phyloP scores from a whole-genome alignment of 2,329 filamentous ascomycete species.

The Alternaria tenuissima region DNA sequence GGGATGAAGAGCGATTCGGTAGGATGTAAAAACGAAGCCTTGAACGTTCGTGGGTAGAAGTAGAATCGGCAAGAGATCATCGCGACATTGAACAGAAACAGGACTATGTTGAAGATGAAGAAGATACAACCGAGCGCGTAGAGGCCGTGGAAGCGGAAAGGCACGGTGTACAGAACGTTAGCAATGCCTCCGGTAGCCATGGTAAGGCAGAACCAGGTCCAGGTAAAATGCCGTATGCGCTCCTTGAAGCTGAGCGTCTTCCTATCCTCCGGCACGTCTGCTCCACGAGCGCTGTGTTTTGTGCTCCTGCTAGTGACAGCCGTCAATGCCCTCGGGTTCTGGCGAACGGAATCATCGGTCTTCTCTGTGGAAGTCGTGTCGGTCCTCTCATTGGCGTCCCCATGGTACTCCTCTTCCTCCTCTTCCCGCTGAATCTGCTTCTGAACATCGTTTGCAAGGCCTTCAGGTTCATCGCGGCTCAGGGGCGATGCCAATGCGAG shows the following conservation, averaged over 20 bases:
- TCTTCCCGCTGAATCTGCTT: slow-evolving; percentile 8
- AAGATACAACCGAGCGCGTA: slow-evolving; percentile 59
- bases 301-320: slow-evolving; percentile 8
- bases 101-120: slow-evolving; percentile 59
- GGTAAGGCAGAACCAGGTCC: slow-evolving; percentile 81
- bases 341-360: slow-evolving; percentile 2
- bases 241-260: slow-evolving; percentile 55
- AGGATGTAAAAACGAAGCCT: slow-evolving; percentile 75
- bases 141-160: slow-evolving; percentile 55
- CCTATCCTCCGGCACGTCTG: slow-evolving; percentile 8
- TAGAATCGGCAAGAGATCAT: slow-evolving; percentile 75
- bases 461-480: background rate
- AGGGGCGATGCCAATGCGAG: slow-evolving; percentile 4
- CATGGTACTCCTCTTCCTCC: slow-evolving; percentile 7
- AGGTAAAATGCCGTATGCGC: slow-evolving; percentile 70
- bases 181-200: slow-evolving; percentile 69
- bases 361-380: slow-evolving; percentile 6
- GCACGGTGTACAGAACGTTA: slow-evolving; percentile 64
- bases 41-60: slow-evolving; percentile 74
- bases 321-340: background rate
- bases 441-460: background rate
- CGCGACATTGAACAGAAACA: slow-evolving; percentile 75
- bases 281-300: background rate
- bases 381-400: background rate
- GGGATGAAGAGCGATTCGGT: slow-evolving; percentile 82